phyloP scores from a whole-genome alignment of 345 rosid genomes.

The Syzygium jambos region DNA sequence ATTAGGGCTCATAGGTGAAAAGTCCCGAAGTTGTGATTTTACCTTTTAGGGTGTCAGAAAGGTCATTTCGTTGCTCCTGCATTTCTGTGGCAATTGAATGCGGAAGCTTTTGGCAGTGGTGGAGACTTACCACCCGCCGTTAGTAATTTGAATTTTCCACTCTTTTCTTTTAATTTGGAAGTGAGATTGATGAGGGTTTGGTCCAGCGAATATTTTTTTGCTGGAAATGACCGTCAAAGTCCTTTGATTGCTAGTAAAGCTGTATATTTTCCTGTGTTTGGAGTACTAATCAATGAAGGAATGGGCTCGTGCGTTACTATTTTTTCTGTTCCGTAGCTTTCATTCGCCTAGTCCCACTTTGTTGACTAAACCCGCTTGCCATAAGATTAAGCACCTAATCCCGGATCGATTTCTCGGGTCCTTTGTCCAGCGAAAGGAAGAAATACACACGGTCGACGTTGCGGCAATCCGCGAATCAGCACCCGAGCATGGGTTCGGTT shows the following conservation, averaged over 20 bases:
- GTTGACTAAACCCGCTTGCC: background rate
- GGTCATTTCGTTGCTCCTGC: background rate
- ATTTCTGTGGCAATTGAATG: background rate
- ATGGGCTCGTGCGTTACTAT: background rate
- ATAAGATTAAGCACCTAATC: background rate
- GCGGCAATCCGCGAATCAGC: background rate
- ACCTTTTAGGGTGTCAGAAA: background rate
- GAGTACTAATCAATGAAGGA: background rate
- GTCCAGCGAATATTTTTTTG: background rate
- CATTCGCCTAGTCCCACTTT: background rate
- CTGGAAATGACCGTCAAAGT: background rate
- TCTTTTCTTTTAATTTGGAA: background rate
- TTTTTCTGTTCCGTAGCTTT: background rate
- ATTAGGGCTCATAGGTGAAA: background rate
- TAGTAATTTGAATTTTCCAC: background rate
- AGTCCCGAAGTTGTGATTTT: background rate
- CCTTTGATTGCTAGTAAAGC: background rate
- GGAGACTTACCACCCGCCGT: conserved; percentile 12
- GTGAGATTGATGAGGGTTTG: background rate
- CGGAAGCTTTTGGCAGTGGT: background rate
- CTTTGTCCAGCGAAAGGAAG: background rate
- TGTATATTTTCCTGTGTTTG: background rate
- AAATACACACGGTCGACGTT: rapidly evolving
- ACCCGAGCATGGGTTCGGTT: background rate
- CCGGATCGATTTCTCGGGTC: background rate